Percentiles rank a stretch among this genome's conserved stretches.
These are phyloP conservation scores for Amphirosellinia nigrospora DNA, from an alignment of 495 filamentous ascomycete species.

Conservation along the genomic window DNA sequence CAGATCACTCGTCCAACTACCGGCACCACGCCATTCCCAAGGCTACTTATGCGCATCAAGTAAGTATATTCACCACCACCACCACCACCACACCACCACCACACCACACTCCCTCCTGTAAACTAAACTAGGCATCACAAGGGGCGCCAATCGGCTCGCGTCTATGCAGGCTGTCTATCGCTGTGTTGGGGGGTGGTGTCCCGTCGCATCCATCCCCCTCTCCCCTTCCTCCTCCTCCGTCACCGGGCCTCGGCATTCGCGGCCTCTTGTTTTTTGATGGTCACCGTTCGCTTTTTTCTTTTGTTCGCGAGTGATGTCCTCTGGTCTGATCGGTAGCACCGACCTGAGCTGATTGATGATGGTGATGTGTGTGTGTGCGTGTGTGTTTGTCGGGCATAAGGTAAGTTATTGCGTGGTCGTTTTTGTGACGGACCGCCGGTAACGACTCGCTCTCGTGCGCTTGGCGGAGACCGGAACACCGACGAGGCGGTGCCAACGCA, in stretches of 20 bases:
- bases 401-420: background rate
- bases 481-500: constrained; percentile 5
- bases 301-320: constrained; percentile 5
- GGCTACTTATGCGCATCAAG: background rate
- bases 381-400: background rate
- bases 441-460: background rate
- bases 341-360: background rate
- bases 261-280: background rate
- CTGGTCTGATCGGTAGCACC: constrained; percentile 5
- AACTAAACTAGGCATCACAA: background rate
- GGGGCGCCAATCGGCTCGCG: constrained; percentile 4
- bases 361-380: background rate
- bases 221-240: background rate
- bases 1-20: constrained; percentile 19
- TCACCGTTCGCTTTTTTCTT: constrained; percentile 1
- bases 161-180: background rate
- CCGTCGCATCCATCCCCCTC: background rate
- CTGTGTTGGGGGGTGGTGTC: background rate
- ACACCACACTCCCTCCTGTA: too few species aligned
- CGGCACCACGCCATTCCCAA: constrained; percentile 7
- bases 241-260: constrained; percentile 11
- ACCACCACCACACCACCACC: too few species aligned
- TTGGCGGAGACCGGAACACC: background rate
- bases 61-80: too few species aligned
- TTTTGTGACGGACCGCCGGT: background rate